A percentile compares a stretch with the other conserved stretches of the same genome.
phyloP scores from a whole-genome alignment of 345 rosid species.

The Pugionium dolabratum region DNA sequence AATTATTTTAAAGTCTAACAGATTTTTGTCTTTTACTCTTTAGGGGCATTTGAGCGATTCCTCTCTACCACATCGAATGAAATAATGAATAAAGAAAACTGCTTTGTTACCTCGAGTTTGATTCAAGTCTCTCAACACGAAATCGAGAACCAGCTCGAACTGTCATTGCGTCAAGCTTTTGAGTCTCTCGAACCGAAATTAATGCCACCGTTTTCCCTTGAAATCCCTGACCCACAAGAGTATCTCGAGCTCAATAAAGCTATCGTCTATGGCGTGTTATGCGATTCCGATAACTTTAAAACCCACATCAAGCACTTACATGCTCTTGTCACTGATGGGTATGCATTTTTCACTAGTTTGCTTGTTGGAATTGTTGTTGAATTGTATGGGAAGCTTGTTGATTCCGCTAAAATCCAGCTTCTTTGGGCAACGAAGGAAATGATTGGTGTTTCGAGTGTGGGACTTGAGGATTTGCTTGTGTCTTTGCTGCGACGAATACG shows the following conservation, averaged over 20 bases:
- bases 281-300: not conserved
- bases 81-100: conserved; percentile 19
- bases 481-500: conserved; percentile 60
- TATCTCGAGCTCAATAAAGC: conserved; percentile 32
- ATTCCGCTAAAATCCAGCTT: conserved; percentile 55
- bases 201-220: conserved; percentile 62
- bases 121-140: conserved; percentile 26
- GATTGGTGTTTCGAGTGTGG: conserved; percentile 63
- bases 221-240: conserved; percentile 54
- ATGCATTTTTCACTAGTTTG: conserved; percentile 54
- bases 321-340: conserved; percentile 40
- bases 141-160: conserved; percentile 56
- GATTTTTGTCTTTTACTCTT: no score
- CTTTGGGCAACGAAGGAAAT: conserved; percentile 66
- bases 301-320: conserved; percentile 39
- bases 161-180: conserved; percentile 64
- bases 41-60: no score
- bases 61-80: not conserved
- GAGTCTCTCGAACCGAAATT: conserved; percentile 47
- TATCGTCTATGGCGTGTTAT: no score
- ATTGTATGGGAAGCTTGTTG: conserved; percentile 58
- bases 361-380: conserved; percentile 51
- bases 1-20: no score
- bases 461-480: conserved; percentile 55
- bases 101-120: conserved; percentile 48